phyloP scores from a whole-genome alignment of 192 early-diverging fungal genomes.

The Coemansia sp. region DNA sequence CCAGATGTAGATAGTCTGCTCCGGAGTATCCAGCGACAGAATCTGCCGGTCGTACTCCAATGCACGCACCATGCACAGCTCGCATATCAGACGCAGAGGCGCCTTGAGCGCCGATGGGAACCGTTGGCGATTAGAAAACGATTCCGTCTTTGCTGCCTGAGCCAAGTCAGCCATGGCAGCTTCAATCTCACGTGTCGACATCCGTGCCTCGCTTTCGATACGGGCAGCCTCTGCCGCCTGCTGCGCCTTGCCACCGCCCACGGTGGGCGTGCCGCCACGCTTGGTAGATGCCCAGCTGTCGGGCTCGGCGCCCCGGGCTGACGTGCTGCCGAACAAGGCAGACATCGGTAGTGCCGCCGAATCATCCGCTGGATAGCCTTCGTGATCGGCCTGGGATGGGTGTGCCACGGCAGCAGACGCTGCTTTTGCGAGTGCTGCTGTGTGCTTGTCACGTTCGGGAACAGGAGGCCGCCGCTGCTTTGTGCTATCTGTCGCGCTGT shows the following conservation, averaged over 20 bases:
- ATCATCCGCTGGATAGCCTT: background rate
- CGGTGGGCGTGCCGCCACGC: slow-evolving; percentile 23
- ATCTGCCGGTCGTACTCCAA: slow-evolving; percentile 47
- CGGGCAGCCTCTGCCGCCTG: slow-evolving; percentile 16
- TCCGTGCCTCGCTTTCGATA: slow-evolving; percentile 25
- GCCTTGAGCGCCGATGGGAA: slow-evolving; percentile 53
- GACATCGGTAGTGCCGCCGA: background rate
- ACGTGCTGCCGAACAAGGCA: background rate
- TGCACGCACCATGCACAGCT: slow-evolving; percentile 49
- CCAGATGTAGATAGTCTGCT: slow-evolving; percentile 48
- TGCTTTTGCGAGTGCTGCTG: slow-evolving; percentile 2
- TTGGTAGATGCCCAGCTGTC: background rate
- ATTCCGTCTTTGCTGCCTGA: slow-evolving; percentile 32
- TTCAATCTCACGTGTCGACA: slow-evolving; percentile 45
- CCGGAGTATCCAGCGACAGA: slow-evolving; percentile 34
- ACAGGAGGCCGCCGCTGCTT: slow-evolving; percentile 28
- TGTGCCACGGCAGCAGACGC: background rate
- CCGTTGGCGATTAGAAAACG: slow-evolving; percentile 48
- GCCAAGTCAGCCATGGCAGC: background rate
- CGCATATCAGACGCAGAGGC: slow-evolving; percentile 48
- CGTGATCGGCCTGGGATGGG: background rate
- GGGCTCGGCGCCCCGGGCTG: background rate
- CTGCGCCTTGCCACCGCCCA: background rate
- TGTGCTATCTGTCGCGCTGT: slow-evolving; percentile 7
- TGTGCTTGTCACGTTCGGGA: slow-evolving; percentile 32